phyloP scores from a whole-genome alignment of 139 green algal genomes.

The Astrephomene gubernaculifera region DNA sequence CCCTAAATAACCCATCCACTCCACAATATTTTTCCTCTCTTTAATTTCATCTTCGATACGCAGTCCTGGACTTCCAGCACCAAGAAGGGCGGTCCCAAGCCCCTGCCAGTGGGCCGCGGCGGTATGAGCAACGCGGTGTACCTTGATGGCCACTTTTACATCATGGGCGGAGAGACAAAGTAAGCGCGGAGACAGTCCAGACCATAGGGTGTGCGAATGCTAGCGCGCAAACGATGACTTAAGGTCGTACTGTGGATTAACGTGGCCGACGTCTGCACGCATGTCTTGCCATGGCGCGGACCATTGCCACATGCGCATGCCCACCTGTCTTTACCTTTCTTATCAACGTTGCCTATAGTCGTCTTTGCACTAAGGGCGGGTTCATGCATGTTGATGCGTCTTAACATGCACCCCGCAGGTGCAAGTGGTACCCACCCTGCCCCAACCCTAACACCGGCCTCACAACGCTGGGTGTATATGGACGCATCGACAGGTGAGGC shows the following conservation, averaged over 20 bases:
- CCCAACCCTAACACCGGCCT: neutral
- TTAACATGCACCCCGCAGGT: no score
- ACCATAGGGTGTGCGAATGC: no score
- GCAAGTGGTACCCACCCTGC: neutral
- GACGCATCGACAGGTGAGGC: neutral
- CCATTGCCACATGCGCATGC: neutral
- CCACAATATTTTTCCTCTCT: no score
- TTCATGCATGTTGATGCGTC: neutral
- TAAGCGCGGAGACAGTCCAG: no score
- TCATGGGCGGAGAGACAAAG: neutral
- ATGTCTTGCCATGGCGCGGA: neutral
- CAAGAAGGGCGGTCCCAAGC: neutral
- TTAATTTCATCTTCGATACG: no score
- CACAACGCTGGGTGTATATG: neutral
- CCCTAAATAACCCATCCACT: neutral
- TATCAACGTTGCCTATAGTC: neutral
- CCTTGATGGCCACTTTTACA: neutral
- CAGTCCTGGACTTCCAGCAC: conserved; percentile 1
- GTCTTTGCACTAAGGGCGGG: neutral
- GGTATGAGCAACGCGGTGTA: neutral
- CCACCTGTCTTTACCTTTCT: neutral
- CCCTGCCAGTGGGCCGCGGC: neutral
- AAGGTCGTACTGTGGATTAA: neutral
- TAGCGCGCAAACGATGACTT: no score
- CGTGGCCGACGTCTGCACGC: neutral